Conservation (phyloP, 202 grass and related monocot species). For the Panicum virgatum region DNA sequence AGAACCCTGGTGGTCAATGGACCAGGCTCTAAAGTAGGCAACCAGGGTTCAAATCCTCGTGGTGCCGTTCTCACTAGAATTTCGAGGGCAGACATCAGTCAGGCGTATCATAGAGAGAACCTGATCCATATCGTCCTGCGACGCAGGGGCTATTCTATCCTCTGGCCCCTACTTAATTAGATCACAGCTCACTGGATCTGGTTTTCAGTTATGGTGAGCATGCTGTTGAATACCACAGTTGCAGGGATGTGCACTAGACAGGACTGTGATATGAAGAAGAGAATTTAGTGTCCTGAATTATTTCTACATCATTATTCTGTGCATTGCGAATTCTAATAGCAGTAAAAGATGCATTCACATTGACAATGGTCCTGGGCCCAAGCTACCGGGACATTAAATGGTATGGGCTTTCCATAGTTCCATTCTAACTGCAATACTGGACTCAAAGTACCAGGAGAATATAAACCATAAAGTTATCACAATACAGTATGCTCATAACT, state of each 20-base stretch:
- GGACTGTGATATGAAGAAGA: neutral
- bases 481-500: neutral
- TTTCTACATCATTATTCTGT: neutral
- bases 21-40: too few species aligned
- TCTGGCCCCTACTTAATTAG: too few species aligned
- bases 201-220: neutral
- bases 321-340: neutral
- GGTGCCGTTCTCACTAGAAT: too few species aligned
- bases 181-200: neutral
- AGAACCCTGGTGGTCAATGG: too few species aligned
- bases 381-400: too few species aligned
- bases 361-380: neutral
- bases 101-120: too few species aligned
- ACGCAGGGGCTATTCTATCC: too few species aligned
- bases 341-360: neutral
- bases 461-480: neutral
- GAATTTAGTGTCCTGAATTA: neutral
- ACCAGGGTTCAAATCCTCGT: too few species aligned
- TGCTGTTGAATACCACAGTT: neutral
- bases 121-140: too few species aligned
- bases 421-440: neutral
- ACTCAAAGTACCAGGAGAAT: neutral
- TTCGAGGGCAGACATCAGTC: too few species aligned
- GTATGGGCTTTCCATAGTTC: neutral
- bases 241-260: neutral